Base-by-base conservation (phyloP, 306 rosid species). In the Quercus robur region DNA sequence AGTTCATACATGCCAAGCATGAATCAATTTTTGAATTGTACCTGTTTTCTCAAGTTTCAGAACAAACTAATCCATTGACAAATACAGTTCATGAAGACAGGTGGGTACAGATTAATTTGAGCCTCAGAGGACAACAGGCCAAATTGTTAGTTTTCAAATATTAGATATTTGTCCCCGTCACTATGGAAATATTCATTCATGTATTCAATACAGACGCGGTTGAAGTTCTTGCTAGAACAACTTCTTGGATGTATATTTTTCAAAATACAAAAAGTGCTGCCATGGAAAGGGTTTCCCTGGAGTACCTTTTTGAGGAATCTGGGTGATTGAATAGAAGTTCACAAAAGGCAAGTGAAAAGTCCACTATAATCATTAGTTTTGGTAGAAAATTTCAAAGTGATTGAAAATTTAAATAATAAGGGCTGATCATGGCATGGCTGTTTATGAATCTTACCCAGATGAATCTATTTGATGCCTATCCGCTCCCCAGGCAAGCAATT, bases 401-500 rank as follows among this genome's bases (percentile, higher is more conserved):
- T 35, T n/a, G 4, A 13, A 59, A 70, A 51, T 52, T 21, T 4
- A 44, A 41, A 57, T 58, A 69, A 25, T 25, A 20, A 3, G 49
- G 72, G 38, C n/a, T 62, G 13, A n/a, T 81, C 41, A 46, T 75
- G 5, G 77, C 23, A 46, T 75, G 3, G 73, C 23, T 6, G 41
- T 51, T 30, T 52, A 26, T 62, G 74, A 71, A 70, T 75, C 86
- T 81, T 88, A 94, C 98, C 97, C 94, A 11, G 91, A 83, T 31
- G 94, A 80, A 83, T 94, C 98, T 74, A 85, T 75, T 81, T 86
- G 96, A 81, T 88, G 91, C 81, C 98, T 86, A 81, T 94, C 96
- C 0, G 98, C 98, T 84, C 98, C 97, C 94, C 97, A 84, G 68
- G 98, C 91, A 70, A 94, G 97, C 86, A 94, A 85, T 81, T 86